Evolutionary conservation across 805 yeast genomes (phyloP), one percentile per base, ranked within the genome.

Genomic region (Suhomyces sp.): DNA sequence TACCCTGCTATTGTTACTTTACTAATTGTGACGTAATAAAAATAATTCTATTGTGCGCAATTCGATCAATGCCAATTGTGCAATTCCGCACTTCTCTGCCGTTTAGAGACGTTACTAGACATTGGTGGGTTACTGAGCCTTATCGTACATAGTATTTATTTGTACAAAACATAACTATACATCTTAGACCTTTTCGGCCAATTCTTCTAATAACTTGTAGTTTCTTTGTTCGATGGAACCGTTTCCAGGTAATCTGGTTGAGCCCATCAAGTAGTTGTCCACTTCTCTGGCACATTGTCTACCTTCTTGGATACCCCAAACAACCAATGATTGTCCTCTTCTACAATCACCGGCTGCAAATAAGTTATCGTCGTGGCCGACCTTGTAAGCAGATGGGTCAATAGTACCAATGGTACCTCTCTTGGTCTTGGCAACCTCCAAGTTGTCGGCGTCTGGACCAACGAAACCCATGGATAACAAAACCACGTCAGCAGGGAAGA

Each of bases 251-350:
- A 94, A 80, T 66, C 88, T 81, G 19, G 96, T 81, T 57, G 81
- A 72, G 24, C 93, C 92, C 84, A 85, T 84, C 69, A 93, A 78
- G 70, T 71, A 88, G 61, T 77, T 70, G 68, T 93, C 99, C 57
- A 93, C 96, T 62, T 90, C 91, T 60, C 97, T 82, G 36, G 99
- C 99, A 83, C 97, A 91, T 74, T 93, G 97, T 78, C 98, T 86
- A 60, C 99, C 99, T 76, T 93, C 99, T 76, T 94, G 98, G 62
- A 93, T 93, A 76, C 98, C 99, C 98, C 98, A 94, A 52, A 93
- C 99, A 70, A 93, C 93, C 71, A 93, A 82, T 2, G 97, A 90
- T 78, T 93, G 99, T 27, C 99, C 99, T 76, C 98, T 86, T 80
- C 99, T 88, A 77, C 98, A 94, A 73, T 93, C 99, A 74, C 99